Base-by-base conservation (phyloP, 2,329 filamentous ascomycete species). In the Plectosphaerella plurivora region DNA sequence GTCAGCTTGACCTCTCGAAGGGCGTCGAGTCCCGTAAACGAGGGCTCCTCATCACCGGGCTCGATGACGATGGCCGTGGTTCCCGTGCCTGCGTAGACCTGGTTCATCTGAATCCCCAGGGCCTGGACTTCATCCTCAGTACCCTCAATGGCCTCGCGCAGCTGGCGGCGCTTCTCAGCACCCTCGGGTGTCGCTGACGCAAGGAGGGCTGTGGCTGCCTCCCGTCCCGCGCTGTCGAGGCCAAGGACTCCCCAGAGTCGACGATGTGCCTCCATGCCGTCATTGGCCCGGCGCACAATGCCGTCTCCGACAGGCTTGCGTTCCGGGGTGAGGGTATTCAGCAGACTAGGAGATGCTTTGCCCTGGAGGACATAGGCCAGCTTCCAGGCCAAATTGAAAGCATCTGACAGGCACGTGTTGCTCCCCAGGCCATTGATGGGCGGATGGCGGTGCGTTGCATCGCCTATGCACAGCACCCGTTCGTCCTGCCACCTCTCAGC, bases 81-180 rank as follows among this genome's bases (percentile, higher is more conserved):
- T 10, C 10, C 5, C 12, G 5, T 39, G 1, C 65, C 61, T 45
- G 37, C 16, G 54, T 83, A 83, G 25, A 69, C 65, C 56, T 83
- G 80, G 51, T 78, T 78, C 75, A 81, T 82, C 55, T 81, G 75
- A 5, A 74, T 65, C 1, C 80, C 81, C 5, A 82, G 67, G 8
- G 68, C 76, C 51, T 79, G 75, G 47, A 75, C 76, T 55, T 78
- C 78, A 20, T 68, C 65, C 7, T 65, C 57, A 3, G 71, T 72
- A 8, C 59, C 56, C 46, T 66, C 61, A 3, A 78, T 60, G 1
- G 68, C 71, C 0, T 65, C 63, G 45, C 71, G 70, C 3, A 79
- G 64, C 15, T 56, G 58, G 9, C 56, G 51, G 20, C 76, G 63
- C 15, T 68, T 62, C 14, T 58, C 60, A 9, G 62, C 62, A 3